Evolutionary conservation across 2,329 filamentous ascomycete genomes (phyloP), one percentile per base, ranked within the genome.

Genomic region (Ilyonectria mors-panacis): DNA sequence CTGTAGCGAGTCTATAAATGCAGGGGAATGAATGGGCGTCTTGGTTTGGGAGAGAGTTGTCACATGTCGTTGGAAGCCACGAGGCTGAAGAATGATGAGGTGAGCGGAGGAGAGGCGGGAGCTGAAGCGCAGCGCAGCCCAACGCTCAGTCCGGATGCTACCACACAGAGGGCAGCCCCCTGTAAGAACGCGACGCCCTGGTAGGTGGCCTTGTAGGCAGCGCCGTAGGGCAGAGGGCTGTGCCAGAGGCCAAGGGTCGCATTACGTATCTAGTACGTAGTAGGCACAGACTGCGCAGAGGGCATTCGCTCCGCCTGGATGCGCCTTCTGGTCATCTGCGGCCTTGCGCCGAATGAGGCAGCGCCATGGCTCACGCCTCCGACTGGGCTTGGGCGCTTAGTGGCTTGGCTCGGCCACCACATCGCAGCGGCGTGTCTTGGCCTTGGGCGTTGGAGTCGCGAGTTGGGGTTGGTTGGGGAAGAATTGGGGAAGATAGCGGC

Each of bases 291-390:
- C 26, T 26, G 26, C 26, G 26, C 26, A 6, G 26, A 26, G 37
- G 37, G 12, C 37, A 39, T 12, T 6, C 37, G 37, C 13, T 39
- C 17, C 37, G 37, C 17, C 37, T 39, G 37, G 37, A 39, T 39
- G 13, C 17, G 13, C 6, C 17, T 39, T 15, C 37, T 33, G 48
- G n/a, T 51, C 28, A 51, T 17, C 28, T 33, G 37, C 10, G 50
- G 30, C 42, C 42, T 2, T 6, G 54, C 39, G 33, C 5, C 45
- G 45, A 51, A 53, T 47, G 19, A 13, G 21, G 51, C 23, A 17
- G 15, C 53, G 35, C 51, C 54, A 56, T 47, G 19, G 59, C 35
- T 42, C 45, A 39, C 39, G 15, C 35, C 47, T 26, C 15, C 47
- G 45, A 28, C 35, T 30, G 17, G 30, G 59, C 37, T 17, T 35